Base-by-base conservation (phyloP, 345 rosid species). In the Carallia pectinifolia region DNA sequence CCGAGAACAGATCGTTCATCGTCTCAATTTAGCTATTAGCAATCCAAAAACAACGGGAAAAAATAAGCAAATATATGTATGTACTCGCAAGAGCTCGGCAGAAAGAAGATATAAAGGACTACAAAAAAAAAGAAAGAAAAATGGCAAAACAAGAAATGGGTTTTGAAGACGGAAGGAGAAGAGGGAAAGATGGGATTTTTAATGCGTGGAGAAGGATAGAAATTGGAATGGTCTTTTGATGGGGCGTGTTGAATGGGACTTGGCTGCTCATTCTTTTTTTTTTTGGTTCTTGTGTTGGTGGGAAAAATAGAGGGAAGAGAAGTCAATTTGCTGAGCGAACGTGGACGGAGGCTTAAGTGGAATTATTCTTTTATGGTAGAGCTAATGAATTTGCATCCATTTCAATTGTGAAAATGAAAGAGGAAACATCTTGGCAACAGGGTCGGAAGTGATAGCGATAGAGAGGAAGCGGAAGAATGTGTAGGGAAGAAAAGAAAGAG, bases 1-100 rank as follows among this genome's bases (percentile, higher is more conserved):
- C 78, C 53, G 98, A 82, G 66, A 95, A 88, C 17, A 95, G 76
- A 79, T 92, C 87, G 65, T 92, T 95, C 99, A 92, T 94, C 34
- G 40, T 15, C 16, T 47, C 50, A 44, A 44, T 12, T 13, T 44
- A 1, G 2, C 4, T 5, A 13, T 18, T n/a, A 17, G 31, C 4
- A 39, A 44, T 29, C 19, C 58, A 10, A 18, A 23, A 39, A 23
- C 23, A 23, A 23, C 23, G 23, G 23, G 23, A 23, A 40, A 63
- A 62, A 31, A 38, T 18, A n/a, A 44, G 12, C 50, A 44, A 44
- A 44, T 44, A 44, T 12, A 2, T 44, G 13, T 44, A 44, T 12
- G 0, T 12, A 10, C 16, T 10, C 16, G 50, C 16, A 12, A 44
- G 50, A 12, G 50, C 50, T 44, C 5, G 50, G 3, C 17, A 13